Conservation (phyloP, 73 alveolate genomes). For the Halteria grandinella region DNA sequence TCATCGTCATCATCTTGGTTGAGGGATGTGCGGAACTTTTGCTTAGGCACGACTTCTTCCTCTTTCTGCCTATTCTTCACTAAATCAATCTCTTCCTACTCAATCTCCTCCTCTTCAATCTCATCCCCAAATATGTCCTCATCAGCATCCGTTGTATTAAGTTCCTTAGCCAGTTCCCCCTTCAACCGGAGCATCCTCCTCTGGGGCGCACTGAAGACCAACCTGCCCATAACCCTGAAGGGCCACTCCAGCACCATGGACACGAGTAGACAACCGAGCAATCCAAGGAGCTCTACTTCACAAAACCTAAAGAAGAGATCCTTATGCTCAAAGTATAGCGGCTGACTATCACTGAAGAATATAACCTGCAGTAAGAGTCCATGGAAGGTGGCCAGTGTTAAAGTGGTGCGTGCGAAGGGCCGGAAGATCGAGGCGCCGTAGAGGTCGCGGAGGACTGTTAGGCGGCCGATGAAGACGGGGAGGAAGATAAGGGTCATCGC, state of each 20-base stretch:
- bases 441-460: conserved; percentile 19
- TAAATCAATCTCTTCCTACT: conserved; percentile 24
- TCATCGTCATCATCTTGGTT: no score
- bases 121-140: conserved; percentile 38
- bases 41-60: no score
- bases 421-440: conserved; percentile 31
- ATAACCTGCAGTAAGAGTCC: conserved; percentile 4
- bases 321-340: conserved; percentile 29
- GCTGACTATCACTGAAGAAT: conserved; percentile 11
- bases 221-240: conserved; percentile 19
- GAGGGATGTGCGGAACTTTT: no score
- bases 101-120: conserved; percentile 47
- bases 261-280: not conserved
- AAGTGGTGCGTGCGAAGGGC: conserved; percentile 26
- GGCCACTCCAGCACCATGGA: conserved; percentile 28
- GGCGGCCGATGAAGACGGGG: conserved; percentile 31
- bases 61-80: no score
- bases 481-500: not conserved
- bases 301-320: conserved; percentile 24
- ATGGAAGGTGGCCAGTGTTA: conserved; percentile 7
- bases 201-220: conserved; percentile 31
- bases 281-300: not conserved
- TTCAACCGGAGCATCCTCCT: conserved; percentile 24
- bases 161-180: conserved; percentile 39
- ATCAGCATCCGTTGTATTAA: conserved; percentile 7